A percentile compares a stretch with the other conserved stretches of the same genome.
phyloP scores from a whole-genome alignment of 2,329 filamentous ascomycete species.

The Pseudopyrenochaeta lycopersici region DNA sequence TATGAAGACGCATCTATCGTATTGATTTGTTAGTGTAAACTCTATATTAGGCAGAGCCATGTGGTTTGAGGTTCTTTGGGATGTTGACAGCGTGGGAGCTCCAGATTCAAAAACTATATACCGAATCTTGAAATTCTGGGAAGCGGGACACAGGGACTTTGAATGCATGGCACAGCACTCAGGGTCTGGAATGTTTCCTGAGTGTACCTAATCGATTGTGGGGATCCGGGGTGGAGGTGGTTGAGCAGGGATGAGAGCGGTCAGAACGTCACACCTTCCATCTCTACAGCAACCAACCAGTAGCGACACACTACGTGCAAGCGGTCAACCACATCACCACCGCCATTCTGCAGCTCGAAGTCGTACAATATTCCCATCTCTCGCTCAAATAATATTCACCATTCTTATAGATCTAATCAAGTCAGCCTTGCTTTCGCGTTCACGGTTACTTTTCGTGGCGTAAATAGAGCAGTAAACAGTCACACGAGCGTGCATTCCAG shows the following conservation, averaged over 20 bases:
- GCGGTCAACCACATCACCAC: constrained; percentile 41
- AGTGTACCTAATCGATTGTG: not conserved
- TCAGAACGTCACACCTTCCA: constrained; percentile 28
- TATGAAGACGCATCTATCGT: too few relatives aligned
- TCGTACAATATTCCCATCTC: constrained; percentile 14
- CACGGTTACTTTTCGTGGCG: constrained; percentile 1
- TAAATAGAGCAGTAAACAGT: constrained; percentile 34
- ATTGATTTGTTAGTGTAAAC: too few relatives aligned
- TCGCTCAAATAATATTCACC: constrained; percentile 9
- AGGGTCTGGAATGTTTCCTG: too few relatives aligned
- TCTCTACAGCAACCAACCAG: constrained; percentile 36
- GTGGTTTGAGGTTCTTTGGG: too few relatives aligned
- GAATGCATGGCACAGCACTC: too few relatives aligned
- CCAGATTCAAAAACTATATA: not conserved
- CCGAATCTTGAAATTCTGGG: not conserved
- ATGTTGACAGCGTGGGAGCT: too few relatives aligned
- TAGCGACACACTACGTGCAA: constrained; percentile 32
- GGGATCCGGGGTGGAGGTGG: constrained; percentile 18
- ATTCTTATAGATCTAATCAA: not conserved
- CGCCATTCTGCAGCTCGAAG: constrained; percentile 29
- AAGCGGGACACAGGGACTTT: too few relatives aligned
- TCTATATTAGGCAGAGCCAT: too few relatives aligned
- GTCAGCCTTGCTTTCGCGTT: not conserved
- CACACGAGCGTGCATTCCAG: constrained; percentile 14
- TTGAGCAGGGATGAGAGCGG: constrained; percentile 25